Evolutionary conservation across 768 basidiomycete species (phyloP), one percentile per base, ranked within the genome.

Genomic region (Termitomyces sp.): DNA sequence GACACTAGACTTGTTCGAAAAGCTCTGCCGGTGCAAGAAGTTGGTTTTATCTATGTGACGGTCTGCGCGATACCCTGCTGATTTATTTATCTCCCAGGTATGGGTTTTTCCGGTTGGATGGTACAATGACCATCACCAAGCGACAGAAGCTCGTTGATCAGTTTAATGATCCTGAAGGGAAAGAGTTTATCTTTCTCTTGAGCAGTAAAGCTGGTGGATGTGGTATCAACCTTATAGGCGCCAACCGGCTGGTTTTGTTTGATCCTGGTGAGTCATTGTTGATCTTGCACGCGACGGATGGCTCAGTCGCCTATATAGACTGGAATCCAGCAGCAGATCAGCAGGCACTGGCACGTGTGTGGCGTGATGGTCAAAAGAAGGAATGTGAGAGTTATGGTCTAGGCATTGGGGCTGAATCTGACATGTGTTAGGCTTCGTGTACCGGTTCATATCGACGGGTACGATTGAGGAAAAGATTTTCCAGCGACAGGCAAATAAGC

Each of bases 311-410:
- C 69, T 39, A 22, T 46, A 9, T 61, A 95, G 96, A 98, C 70
- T 98, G 96, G 96, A 98, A 98, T 68, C 96, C 96, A 28, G 96
- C 96, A 11, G 94, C 96, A 32, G 96, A 99, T 74, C 97, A 98
- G 71, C 96, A 99, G 73, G 96, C 96, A 8, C 81, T 99, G 6
- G 96, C 96, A 48, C 94, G 96, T 72, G 96, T 99, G 9, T 99
- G 96, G 96, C 91, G 96, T 77, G 96, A 99, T 70, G 96, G 96
- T 0, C 96, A 98, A 74, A 99, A 97, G 86, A 98, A 98, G 84
- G 96, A 97, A 76, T 99, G 96, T 95, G 69, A 57, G 91, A 44
- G 35, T 15, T 35, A 15, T 36, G 7, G 2, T 5, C 55, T 28
- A 28, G 11, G n/a, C 18, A 8, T 15, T 7, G 45, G 56, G 9